Percentiles rank a stretch among this genome's conserved stretches.
Evolutionary conservation across 2,329 filamentous ascomycete genomes (phyloP).

Genomic region (Paraphoma sp.): DNA sequence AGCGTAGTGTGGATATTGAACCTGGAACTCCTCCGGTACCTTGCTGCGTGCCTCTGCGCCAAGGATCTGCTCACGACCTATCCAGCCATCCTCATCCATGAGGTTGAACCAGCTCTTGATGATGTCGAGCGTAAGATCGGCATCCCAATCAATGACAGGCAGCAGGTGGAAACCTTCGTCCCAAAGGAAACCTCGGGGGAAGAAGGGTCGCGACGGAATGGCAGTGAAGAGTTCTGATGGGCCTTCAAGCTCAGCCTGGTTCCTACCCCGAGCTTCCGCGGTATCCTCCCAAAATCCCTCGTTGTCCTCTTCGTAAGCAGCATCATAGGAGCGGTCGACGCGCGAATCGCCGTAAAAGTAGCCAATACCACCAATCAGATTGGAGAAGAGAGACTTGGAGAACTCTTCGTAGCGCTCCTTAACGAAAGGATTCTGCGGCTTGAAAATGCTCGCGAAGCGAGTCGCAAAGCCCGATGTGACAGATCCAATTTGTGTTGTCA

Average conservation of each 20-base stretch:
- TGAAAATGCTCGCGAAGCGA: slow-evolving; percentile 75
- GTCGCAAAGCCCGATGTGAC: slow-evolving; percentile 73
- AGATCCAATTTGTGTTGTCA: slow-evolving; percentile 73
- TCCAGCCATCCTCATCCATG: slow-evolving; percentile 98
- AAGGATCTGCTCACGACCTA: slow-evolving; percentile 93
- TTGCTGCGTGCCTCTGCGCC: slow-evolving; percentile 92
- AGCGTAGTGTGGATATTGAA: slow-evolving; percentile 96
- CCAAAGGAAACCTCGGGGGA: slow-evolving; percentile 96
- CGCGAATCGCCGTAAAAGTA: slow-evolving; percentile 92
- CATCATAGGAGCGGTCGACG: slow-evolving; percentile 88
- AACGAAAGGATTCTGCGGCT: slow-evolving; percentile 77
- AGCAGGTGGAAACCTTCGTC: slow-evolving; percentile 96
- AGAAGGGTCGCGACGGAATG: slow-evolving; percentile 92
- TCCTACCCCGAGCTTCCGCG: slow-evolving; percentile 75
- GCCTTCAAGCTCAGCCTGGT: slow-evolving; percentile 74
- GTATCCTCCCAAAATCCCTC: slow-evolving; percentile 96
- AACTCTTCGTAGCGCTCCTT: slow-evolving; percentile 77
- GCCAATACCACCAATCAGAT: slow-evolving; percentile 90
- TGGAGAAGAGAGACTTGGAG: slow-evolving; percentile 90
- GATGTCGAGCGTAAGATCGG: slow-evolving; percentile 82
- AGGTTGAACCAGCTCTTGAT: slow-evolving; percentile 94
- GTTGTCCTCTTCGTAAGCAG: slow-evolving; percentile 92
- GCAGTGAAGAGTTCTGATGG: slow-evolving; percentile 90
- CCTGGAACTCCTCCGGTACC: slow-evolving; percentile 89
- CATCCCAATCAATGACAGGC: slow-evolving; percentile 92